These are phyloP conservation scores for Aspergillus aculeatinus DNA, from an alignment of 2,329 filamentous ascomycete species.

Conservation along the genomic window DNA sequence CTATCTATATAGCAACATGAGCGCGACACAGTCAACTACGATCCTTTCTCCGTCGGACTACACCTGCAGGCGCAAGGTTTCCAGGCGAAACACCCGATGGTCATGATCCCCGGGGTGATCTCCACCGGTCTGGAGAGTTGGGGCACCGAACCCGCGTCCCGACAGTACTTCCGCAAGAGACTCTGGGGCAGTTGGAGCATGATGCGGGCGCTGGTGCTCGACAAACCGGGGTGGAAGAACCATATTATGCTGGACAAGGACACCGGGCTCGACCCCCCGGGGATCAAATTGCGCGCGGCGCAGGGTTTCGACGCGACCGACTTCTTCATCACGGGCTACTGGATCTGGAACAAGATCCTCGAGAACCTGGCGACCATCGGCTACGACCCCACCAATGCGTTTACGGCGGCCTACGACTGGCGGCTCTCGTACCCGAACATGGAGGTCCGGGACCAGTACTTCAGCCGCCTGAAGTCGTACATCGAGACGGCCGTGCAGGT, in stretches of 20 bases:
- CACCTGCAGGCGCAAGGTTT: constrained; percentile 81
- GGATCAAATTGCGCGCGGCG: constrained; percentile 84
- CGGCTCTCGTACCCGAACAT: constrained; percentile 85
- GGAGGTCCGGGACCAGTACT: constrained; percentile 89
- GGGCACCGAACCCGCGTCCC: constrained; percentile 81
- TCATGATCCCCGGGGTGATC: constrained; percentile 98
- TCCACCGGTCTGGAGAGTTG: constrained; percentile 96
- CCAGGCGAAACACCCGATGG: constrained; percentile 77
- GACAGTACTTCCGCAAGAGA: constrained; percentile 89
- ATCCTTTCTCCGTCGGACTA: constrained; percentile 87
- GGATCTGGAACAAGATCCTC: constrained; percentile 99
- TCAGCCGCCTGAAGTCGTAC: constrained; percentile 82
- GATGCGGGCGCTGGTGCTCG: constrained; percentile 91
- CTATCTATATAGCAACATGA: constrained; percentile 65
- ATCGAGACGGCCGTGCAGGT: constrained; percentile 81
- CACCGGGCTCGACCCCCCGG: constrained; percentile 86
- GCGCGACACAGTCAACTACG: constrained; percentile 83
- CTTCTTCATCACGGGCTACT: constrained; percentile 80
- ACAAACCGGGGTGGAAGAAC: constrained; percentile 91
- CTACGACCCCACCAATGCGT: constrained; percentile 79
- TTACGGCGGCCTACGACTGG: constrained; percentile 81
- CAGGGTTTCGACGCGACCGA: constrained; percentile 98
- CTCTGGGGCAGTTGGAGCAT: constrained; percentile 99
- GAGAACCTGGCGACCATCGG: constrained; percentile 95
- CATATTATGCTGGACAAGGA: constrained; percentile 95